Evolutionary conservation across 306 rosid species (phyloP), one percentile per base, ranked within the genome.

Genomic region (Rubus parviflorus): DNA sequence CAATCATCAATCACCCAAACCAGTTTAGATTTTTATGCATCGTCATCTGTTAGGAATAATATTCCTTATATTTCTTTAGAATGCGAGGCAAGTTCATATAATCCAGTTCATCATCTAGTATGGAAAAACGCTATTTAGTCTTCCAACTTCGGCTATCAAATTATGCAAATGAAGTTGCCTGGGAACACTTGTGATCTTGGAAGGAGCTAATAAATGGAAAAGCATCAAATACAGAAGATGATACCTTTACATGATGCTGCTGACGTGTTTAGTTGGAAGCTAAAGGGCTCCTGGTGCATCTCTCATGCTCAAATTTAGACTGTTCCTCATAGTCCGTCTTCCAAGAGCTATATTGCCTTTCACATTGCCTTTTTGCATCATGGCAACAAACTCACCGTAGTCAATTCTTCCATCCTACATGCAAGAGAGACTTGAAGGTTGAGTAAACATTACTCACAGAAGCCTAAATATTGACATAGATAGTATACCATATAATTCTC

Each of bases 361-460:
- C 88, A 87, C 86, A 77, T 91, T 93, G 74, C 98, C 98, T 81
- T 93, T 93, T 86, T 87, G 97, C 98, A 93, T 93, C 98, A 93
- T 93, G 71, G 98, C 98, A 68, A 88, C 92, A 80, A 93, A 93
- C 78, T 93, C 98, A 72, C 98, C 87, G 51, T 93, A 93, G 82
- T 93, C 98, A 13, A 93, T 93, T 80, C 96, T 89, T 85, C 98
- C 98, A 81, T 93, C 98, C 98, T 93, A 77, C 63, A 70, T 11
- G 58, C 49, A 83, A 43, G 71, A 80, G 49, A 77, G 73, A 53
- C 77, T 63, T 77, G 64, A 72, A 74, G 78, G 76, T 61, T 58
- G 58, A 52, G 60, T 61, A 78, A 25, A 45, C 70, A 57, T 60
- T 42, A 58, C 72, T 73, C 46, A 43, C 16, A 6, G 5, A 75